Conservation (phyloP, 371 early-diverging fungal species). For the Saksenaea oblongispora region DNA sequence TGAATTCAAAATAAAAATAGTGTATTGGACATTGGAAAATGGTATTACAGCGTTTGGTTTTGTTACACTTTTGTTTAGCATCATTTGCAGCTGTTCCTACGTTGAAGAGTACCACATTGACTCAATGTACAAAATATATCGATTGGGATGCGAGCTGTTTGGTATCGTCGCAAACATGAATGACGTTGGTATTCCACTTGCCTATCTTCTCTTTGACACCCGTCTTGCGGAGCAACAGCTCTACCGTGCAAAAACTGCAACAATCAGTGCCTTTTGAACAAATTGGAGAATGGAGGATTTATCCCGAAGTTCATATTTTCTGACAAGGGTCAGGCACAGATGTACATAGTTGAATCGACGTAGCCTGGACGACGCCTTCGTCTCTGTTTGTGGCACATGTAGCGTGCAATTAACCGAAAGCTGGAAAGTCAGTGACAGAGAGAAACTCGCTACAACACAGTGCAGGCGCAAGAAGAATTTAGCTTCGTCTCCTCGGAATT, state of each 20-base stretch:
- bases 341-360: neutral
- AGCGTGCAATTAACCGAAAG: neutral
- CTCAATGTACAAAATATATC: slow-evolving; percentile 3
- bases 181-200: neutral
- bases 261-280: neutral
- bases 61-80: neutral
- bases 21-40: no score
- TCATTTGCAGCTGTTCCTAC: neutral
- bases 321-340: slow-evolving; percentile 5
- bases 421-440: neutral
- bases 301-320: neutral
- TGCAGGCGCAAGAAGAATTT: neutral
- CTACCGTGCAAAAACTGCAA: neutral
- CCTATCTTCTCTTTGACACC: neutral
- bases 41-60: neutral
- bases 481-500: neutral
- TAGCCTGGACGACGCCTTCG: neutral
- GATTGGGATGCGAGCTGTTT: neutral
- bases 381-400: neutral
- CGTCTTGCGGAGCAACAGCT: neutral
- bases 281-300: neutral
- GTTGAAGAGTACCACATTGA: slow-evolving; percentile 10
- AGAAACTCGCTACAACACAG: neutral
- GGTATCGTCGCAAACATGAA: neutral
- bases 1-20: no score